Evolutionary conservation across 345 rosid genomes (phyloP).

Genomic region (Gossypium turneri): DNA sequence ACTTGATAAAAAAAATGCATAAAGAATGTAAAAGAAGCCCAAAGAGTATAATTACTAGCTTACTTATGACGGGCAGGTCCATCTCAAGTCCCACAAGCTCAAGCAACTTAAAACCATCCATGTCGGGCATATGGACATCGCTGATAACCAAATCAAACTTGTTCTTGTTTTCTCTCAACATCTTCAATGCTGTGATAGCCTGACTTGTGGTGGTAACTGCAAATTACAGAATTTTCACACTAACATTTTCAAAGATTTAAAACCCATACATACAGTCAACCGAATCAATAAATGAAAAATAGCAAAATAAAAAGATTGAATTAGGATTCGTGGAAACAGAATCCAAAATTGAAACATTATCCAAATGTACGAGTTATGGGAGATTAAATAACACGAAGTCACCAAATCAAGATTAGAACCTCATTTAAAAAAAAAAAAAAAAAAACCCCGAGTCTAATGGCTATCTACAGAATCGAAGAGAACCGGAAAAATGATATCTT

Average conservation of each 20-base stretch:
- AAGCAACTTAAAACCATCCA: conserved; percentile 81
- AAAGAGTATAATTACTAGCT: conserved; percentile 19
- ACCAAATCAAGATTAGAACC: conserved; percentile 24
- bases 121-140: conserved; percentile 82
- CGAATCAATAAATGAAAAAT: conserved; percentile 9
- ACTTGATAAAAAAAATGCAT: background rate
- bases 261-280: conserved; percentile 7
- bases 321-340: background rate
- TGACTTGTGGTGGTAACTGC: conserved; percentile 65
- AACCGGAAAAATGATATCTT: background rate
- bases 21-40: background rate
- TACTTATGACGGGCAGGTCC: conserved; percentile 85
- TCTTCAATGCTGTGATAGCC: conserved; percentile 48
- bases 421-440: background rate
- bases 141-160: conserved; percentile 71
- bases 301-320: conserved; percentile 8
- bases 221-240: conserved; percentile 21
- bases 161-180: conserved; percentile 71
- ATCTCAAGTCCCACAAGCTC: conserved; percentile 82
- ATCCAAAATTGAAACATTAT: background rate
- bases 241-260: conserved; percentile 3
- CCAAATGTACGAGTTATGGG: background rate
- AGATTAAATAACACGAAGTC: background rate
- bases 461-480: conserved; percentile 6
- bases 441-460: background rate